Conservation (phyloP, 148 eudicot species). For the Fagopyrum homotropicum region DNA sequence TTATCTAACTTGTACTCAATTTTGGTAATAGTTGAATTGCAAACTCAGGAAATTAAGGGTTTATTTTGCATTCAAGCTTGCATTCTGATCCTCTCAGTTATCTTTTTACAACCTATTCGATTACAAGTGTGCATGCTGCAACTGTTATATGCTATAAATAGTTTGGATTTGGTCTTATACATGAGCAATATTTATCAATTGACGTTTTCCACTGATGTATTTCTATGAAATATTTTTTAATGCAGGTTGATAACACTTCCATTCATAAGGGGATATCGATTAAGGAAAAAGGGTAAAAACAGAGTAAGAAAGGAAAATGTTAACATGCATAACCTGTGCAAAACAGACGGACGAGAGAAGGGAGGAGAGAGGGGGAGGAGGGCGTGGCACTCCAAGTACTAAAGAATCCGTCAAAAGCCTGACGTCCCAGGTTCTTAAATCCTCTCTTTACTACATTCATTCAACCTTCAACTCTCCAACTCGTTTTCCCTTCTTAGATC, state of each 20-base stretch:
- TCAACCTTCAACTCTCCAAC: neutral
- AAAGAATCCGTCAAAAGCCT: conserved; percentile 90
- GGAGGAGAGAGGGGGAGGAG: conserved; percentile 29
- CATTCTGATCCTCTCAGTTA: neutral
- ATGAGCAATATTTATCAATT: neutral
- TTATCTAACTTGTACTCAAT: neutral
- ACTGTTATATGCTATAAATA: neutral
- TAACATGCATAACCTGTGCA: conserved; percentile 91
- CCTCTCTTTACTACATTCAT: conserved; percentile 6
- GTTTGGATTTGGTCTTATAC: neutral
- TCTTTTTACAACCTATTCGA: neutral
- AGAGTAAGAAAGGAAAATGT: conserved; percentile 27
- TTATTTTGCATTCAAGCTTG: neutral
- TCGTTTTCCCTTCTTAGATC: neutral
- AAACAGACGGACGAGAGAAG: conserved; percentile 50
- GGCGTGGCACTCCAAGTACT: conserved; percentile 64
- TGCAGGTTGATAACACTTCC: neutral
- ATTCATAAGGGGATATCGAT: neutral
- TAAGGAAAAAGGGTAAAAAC: neutral
- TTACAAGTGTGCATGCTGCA: neutral
- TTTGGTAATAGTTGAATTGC: neutral
- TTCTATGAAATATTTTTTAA: neutral
- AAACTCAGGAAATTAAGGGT: neutral
- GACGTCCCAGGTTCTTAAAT: conserved; percentile 64
- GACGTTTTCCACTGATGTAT: neutral